These are phyloP conservation scores for Colletotrichum graminicola DNA, from an alignment of 2,329 filamentous ascomycete genomes.

Conservation along the genomic window DNA sequence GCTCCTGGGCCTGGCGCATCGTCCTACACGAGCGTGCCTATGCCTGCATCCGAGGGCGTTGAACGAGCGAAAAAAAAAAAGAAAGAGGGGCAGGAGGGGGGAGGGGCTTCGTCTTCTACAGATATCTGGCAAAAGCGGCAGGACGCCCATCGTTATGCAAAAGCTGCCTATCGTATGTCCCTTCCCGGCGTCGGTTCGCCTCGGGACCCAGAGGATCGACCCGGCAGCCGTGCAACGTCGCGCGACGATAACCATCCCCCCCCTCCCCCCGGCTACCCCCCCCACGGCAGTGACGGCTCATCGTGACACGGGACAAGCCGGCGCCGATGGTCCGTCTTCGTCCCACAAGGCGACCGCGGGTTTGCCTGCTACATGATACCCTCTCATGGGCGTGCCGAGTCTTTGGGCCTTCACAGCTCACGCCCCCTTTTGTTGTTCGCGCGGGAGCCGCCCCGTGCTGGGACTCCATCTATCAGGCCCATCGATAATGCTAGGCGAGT, in stretches of 20 bases:
- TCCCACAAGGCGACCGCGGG: neutral
- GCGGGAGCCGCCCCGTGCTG: neutral
- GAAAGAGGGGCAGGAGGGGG: too few relatives aligned
- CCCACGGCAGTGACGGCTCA: neutral
- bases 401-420: neutral
- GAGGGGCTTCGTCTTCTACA: neutral
- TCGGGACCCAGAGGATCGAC: neutral
- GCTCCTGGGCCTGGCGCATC: neutral
- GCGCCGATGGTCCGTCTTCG: neutral
- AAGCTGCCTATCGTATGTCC: neutral
- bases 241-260: neutral
- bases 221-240: neutral
- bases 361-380: neutral
- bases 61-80: neutral
- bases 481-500: neutral
- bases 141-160: neutral
- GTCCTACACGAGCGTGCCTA: neutral
- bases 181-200: neutral
- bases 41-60: neutral
- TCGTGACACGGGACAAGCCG: neutral
- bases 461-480: constrained; percentile 1
- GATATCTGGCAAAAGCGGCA: neutral
- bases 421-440: neutral
- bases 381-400: neutral
- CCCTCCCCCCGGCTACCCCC: neutral